Evolutionary conservation across 2,329 filamentous ascomycete species (phyloP), one percentile per base, ranked within the genome.

Genomic region (Penicillium italicum): DNA sequence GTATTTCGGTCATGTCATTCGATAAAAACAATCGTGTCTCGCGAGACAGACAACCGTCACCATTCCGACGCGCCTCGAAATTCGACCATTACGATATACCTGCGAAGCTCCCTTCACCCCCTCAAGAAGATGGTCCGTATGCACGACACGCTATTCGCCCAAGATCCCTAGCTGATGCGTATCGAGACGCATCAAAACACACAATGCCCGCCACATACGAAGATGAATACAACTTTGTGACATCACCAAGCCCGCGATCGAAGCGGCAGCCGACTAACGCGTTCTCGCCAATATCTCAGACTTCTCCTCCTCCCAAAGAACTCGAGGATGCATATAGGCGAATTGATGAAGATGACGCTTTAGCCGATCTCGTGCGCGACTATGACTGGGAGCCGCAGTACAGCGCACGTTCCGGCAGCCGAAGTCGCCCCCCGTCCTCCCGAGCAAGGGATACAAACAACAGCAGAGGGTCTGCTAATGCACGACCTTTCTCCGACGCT

Each of bases 151-250:
- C 64, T 36, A 69, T 74, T 54, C 69, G 69, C 41, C 73, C 74
- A 14, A 69, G 69, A 30, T 75, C 73, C 9, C 58, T 77, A 50
- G 71, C 71, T 48, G 71, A 71, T 50, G 73, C 75, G 18, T 77
- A 74, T 60, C 69, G 73, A 53, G 68, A 68, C 26, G 65, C 70
- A 44, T 72, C 69, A 61, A 37, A 63, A 63, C 51, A 72, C 69
- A 62, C 60, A 64, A 55, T 51, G 53, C 5, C 47, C 5, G 2
- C 42, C 34, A 26, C 53, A 11, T 18, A 37, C 47, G 22, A 44
- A 37, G 66, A 68, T 26, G 61, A 58, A 28, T 61, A 48, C 41
- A 24, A 49, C n/a, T 55, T 46, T 16, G 37, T 57, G 31, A 62
- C 56, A 20, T 69, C 65, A 42, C 66, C 70, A 40, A 75, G 72